These are phyloP conservation scores for Aspergillus aculeatinus DNA, from an alignment of 2,329 filamentous ascomycete genomes.

Conservation along the genomic window DNA sequence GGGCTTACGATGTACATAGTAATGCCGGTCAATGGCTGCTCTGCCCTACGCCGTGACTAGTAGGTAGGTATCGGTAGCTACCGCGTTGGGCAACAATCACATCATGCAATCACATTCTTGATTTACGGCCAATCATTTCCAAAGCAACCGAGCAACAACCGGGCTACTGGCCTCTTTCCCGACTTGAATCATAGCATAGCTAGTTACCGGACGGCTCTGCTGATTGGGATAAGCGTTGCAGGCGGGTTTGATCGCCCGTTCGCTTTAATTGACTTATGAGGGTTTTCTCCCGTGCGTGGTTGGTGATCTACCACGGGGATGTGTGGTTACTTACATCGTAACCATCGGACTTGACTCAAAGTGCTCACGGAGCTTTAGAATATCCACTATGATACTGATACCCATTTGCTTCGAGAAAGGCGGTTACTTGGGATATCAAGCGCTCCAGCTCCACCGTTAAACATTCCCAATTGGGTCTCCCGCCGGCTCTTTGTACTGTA, in stretches of 20 bases:
- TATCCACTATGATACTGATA: no score
- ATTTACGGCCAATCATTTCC: background rate
- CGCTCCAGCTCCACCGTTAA: conserved; percentile 15
- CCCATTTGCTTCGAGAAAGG: no score
- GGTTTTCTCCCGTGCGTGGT: background rate
- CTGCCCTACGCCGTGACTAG: background rate
- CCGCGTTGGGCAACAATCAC: conserved; percentile 18
- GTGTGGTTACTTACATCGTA: background rate
- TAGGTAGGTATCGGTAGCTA: background rate
- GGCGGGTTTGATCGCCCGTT: background rate
- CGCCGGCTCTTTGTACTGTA: conserved; percentile 9
- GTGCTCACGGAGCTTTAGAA: no score
- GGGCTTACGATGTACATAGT: background rate
- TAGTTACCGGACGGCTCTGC: background rate
- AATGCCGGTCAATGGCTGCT: background rate
- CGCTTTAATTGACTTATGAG: background rate
- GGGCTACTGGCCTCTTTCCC: background rate
- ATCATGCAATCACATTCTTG: conserved; percentile 13
- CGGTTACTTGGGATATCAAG: background rate
- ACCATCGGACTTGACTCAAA: background rate
- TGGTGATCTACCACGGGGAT: background rate
- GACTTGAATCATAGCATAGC: background rate
- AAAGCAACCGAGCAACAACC: background rate
- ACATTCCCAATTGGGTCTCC: conserved; percentile 19
- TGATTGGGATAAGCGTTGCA: background rate